A percentile compares a stretch with the other conserved stretches of the same genome.
Conservation (phyloP, 2,329 filamentous ascomycete species). For the Cordyceps javanica region DNA sequence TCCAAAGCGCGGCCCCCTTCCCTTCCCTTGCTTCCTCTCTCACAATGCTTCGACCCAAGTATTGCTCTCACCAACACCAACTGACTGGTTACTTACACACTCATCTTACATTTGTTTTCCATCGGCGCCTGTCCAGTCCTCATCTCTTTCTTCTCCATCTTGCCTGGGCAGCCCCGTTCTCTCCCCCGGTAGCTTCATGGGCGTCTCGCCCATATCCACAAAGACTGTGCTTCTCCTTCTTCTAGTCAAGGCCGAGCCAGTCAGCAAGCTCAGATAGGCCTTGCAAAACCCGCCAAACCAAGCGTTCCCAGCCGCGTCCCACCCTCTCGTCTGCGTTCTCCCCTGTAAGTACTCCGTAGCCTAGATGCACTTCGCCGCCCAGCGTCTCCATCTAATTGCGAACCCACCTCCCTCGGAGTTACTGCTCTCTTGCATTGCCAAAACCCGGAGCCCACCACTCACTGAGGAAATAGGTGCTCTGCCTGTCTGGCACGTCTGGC, state of each 20-base stretch:
- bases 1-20: not conserved
- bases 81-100: not conserved
- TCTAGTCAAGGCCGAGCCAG: not conserved
- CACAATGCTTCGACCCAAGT: not conserved
- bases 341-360: no score
- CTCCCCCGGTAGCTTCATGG: not conserved
- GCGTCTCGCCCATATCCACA: constrained; percentile 2
- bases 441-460: not conserved
- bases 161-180: not conserved
- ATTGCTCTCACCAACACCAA: not conserved
- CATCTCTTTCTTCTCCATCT: not conserved
- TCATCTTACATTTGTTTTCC: not conserved
- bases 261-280: constrained; percentile 2
- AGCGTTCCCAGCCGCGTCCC: not conserved
- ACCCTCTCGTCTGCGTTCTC: not conserved
- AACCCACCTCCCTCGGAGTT: not conserved
- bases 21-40: not conserved
- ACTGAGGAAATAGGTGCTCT: no score
- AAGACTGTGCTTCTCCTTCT: not conserved
- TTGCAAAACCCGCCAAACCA: not conserved
- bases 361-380: not conserved
- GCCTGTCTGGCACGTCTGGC: not conserved
- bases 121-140: not conserved
- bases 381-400: not conserved
- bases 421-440: not conserved